phyloP scores from a whole-genome alignment of 2,329 filamentous ascomycete species.

The Lachnellula subtilissima region DNA sequence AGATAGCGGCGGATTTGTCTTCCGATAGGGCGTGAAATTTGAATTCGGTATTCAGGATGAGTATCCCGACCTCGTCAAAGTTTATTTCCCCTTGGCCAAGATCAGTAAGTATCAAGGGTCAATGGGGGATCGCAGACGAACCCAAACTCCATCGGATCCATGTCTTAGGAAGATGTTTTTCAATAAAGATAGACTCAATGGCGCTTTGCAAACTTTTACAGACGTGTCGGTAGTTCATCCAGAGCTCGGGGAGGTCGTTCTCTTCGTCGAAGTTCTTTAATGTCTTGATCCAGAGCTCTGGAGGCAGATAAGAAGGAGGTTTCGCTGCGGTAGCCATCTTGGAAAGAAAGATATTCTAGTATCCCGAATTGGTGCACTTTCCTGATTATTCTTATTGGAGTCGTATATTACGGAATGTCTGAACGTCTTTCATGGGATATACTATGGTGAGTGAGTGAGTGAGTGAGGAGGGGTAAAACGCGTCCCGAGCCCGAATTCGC shows the following conservation, averaged over 20 bases:
- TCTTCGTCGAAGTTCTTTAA: slow-evolving; percentile 9
- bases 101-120: neutral
- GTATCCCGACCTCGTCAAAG: neutral
- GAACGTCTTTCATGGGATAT: too few relatives aligned
- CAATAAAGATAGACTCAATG: slow-evolving; percentile 13
- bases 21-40: slow-evolving; percentile 1
- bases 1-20: slow-evolving; percentile 2
- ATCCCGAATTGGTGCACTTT: too few relatives aligned
- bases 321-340: neutral
- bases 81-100: neutral
- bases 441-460: too few relatives aligned
- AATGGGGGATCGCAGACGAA: neutral
- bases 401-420: too few relatives aligned
- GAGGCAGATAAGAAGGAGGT: slow-evolving; percentile 3
- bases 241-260: slow-evolving; percentile 11
- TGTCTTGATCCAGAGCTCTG: slow-evolving; percentile 16
- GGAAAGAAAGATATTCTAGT: neutral
- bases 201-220: slow-evolving; percentile 9
- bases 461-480: too few relatives aligned
- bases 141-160: slow-evolving; percentile 12
- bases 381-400: too few relatives aligned
- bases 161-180: slow-evolving; percentile 13
- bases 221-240: slow-evolving; percentile 16
- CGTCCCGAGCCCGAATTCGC: too few relatives aligned
- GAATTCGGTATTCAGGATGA: neutral